phyloP scores from a whole-genome alignment of 805 yeast genomes.

The Yamadazyma insecticola region DNA sequence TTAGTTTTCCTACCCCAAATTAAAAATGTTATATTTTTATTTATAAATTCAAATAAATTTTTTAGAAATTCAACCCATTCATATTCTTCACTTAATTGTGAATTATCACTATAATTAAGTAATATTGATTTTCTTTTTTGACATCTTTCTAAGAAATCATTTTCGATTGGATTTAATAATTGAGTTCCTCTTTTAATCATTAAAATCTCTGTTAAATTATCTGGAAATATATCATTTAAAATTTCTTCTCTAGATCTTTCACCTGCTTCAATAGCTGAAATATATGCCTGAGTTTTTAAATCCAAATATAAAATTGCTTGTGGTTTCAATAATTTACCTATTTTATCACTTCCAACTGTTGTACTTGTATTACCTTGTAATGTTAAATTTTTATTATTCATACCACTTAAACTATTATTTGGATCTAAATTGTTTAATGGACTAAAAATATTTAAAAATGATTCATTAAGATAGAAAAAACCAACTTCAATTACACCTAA shows the following conservation, averaged over 20 bases:
- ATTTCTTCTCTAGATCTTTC: conserved; percentile 61
- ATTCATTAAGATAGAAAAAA: conserved; percentile 77
- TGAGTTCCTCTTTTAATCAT: conserved; percentile 28
- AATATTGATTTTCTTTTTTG: conserved; percentile 63
- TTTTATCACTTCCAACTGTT: conserved; percentile 31
- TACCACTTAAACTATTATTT: conserved; percentile 34
- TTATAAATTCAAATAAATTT: conserved; percentile 72
- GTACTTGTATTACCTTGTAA: conserved; percentile 23
- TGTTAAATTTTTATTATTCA: conserved; percentile 25
- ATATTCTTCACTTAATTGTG: conserved; percentile 62
- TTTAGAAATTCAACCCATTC: conserved; percentile 83
- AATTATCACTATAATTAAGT: conserved; percentile 40
- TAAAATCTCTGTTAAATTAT: conserved; percentile 48
- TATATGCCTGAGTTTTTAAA: conserved; percentile 91
- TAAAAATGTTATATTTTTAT: conserved; percentile 66
- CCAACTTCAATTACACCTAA: conserved; percentile 84
- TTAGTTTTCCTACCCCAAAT: conserved; percentile 68
- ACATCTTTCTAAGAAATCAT: conserved; percentile 74
- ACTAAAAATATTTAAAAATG: conserved; percentile 83
- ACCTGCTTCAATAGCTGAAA: conserved; percentile 72
- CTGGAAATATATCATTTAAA: conserved; percentile 72
- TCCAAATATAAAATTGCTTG: conserved; percentile 80
- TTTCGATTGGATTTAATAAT: conserved; percentile 66
- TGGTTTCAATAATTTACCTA: conserved; percentile 65
- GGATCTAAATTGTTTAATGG: conserved; percentile 61